Conservation (phyloP, 2,329 filamentous ascomycete genomes). For the Myriangium duriaei region DNA sequence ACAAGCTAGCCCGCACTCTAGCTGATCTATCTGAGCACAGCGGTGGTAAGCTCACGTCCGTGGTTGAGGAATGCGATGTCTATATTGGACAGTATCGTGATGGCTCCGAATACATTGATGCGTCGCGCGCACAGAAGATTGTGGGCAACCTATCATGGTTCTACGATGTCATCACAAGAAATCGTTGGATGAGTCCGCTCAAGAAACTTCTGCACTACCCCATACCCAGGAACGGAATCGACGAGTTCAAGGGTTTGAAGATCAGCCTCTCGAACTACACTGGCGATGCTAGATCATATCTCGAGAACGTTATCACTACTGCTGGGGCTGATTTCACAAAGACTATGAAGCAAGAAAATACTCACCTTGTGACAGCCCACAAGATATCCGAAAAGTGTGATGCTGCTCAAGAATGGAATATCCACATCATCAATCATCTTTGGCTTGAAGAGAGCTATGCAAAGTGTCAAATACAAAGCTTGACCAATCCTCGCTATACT, state of each 20-base stretch:
- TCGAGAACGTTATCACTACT: constrained; percentile 81
- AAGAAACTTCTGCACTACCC: constrained; percentile 83
- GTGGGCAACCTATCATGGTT: constrained; percentile 92
- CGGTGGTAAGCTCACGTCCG: constrained; percentile 55
- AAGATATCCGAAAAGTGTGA: constrained; percentile 84
- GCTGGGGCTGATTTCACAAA: constrained; percentile 84
- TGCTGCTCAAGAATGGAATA: constrained; percentile 83
- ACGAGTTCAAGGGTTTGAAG: constrained; percentile 60
- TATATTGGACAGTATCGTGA: constrained; percentile 82
- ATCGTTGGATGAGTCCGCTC: constrained; percentile 77
- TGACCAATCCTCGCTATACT: constrained; percentile 64
- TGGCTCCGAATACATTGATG: constrained; percentile 62
- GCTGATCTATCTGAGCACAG: constrained; percentile 57
- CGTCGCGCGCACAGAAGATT: constrained; percentile 64
- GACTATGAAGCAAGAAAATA: constrained; percentile 90
- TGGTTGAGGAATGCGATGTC: constrained; percentile 61
- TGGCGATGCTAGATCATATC: constrained; percentile 81
- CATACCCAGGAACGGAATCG: constrained; percentile 60
- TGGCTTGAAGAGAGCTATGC: constrained; percentile 98
- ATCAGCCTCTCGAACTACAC: constrained; percentile 96
- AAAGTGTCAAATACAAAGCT: constrained; percentile 62
- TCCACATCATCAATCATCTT: constrained; percentile 82
- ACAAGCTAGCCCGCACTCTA: constrained; percentile 54
- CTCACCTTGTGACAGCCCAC: constrained; percentile 85
- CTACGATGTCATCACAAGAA: constrained; percentile 79